Evolutionary conservation across 306 rosid genomes (phyloP).

Genomic region (Cucumis cinereus): DNA sequence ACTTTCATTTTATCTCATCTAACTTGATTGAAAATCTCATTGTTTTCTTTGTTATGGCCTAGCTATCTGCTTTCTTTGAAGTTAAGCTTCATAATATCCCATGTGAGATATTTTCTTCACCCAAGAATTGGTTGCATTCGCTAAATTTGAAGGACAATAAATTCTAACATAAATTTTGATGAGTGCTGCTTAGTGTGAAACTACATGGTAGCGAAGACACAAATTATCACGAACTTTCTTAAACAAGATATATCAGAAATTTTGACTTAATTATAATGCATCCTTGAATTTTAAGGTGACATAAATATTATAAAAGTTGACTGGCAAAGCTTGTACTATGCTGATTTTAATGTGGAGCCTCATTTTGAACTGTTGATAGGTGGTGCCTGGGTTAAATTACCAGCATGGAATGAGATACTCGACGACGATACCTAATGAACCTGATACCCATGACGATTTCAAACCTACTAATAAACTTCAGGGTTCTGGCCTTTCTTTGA

Average conservation of each 20-base stretch:
- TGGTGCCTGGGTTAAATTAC: slow-evolving; percentile 24
- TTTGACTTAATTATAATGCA: too few species aligned
- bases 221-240: background rate
- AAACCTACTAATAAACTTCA: slow-evolving; percentile 59
- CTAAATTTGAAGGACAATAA: background rate
- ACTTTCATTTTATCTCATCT: background rate
- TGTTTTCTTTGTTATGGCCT: background rate
- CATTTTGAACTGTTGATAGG: slow-evolving; percentile 23
- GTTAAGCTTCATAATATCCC: background rate
- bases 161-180: background rate
- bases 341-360: background rate
- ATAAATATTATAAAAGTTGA: background rate
- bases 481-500: slow-evolving; percentile 34
- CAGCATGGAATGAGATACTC: slow-evolving; percentile 36
- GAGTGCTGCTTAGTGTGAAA: background rate
- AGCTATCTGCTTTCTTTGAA: background rate
- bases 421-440: slow-evolving; percentile 38
- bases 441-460: slow-evolving; percentile 82
- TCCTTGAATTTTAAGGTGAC: too few species aligned
- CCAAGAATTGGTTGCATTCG: background rate
- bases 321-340: background rate
- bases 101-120: background rate
- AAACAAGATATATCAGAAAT: too few species aligned
- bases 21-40: background rate
- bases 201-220: background rate